Evolutionary conservation across 495 filamentous ascomycete species (phyloP).

Genomic region (Elaphomyces granulatus): DNA sequence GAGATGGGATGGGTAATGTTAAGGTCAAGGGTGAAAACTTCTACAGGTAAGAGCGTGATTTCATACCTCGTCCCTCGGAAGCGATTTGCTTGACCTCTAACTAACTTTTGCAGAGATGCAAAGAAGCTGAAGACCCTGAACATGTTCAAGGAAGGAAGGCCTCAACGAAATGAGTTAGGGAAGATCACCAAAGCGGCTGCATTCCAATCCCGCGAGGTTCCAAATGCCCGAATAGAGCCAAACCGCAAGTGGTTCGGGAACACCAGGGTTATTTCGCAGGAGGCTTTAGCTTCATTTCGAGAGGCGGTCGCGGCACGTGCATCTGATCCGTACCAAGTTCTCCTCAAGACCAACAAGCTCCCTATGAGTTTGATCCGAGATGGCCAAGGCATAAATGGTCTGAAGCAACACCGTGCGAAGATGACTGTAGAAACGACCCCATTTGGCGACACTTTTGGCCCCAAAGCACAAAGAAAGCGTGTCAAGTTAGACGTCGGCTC

Average conservation of each 20-base stretch:
- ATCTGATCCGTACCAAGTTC: slow-evolving; percentile 79
- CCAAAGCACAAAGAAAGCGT: slow-evolving; percentile 82
- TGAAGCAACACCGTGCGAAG: slow-evolving; percentile 89
- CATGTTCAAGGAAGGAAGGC: slow-evolving; percentile 71
- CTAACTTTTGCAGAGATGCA: slow-evolving; percentile 38
- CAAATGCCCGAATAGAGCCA: slow-evolving; percentile 80
- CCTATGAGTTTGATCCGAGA: slow-evolving; percentile 71
- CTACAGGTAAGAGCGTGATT: slow-evolving; percentile 45
- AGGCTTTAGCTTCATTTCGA: slow-evolving; percentile 65
- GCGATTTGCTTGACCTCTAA: neutral
- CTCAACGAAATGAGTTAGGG: slow-evolving; percentile 59
- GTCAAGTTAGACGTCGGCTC: slow-evolving; percentile 73
- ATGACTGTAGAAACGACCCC: slow-evolving; percentile 79
- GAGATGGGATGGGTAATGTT: slow-evolving; percentile 80
- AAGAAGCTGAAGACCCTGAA: slow-evolving; percentile 81
- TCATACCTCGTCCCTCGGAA: neutral
- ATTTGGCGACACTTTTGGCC: slow-evolving; percentile 82
- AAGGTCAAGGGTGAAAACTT: slow-evolving; percentile 93
- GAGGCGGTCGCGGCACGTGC: slow-evolving; percentile 84
- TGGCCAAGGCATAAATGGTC: slow-evolving; percentile 48
- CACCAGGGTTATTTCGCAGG: slow-evolving; percentile 53
- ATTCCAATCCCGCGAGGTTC: slow-evolving; percentile 64
- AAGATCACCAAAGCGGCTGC: slow-evolving; percentile 69
- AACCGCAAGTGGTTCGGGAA: slow-evolving; percentile 82
- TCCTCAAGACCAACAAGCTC: slow-evolving; percentile 88